Evolutionary conservation across 1,284 basidiomycete genomes (phyloP), one percentile per base, ranked within the genome.

Genomic region (Bjerkandera adusta): DNA sequence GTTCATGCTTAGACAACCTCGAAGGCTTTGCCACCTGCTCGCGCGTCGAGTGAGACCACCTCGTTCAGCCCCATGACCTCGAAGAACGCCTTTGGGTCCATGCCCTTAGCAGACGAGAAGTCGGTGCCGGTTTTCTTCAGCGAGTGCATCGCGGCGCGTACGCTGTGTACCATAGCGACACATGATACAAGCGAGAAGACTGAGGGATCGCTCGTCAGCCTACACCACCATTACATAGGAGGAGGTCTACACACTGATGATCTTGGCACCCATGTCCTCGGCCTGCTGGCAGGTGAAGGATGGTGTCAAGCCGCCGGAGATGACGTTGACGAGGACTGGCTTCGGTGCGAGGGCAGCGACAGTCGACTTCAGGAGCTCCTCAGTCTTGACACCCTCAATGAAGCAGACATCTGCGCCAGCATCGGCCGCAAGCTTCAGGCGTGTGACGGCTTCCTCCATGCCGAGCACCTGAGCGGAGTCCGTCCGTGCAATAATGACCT

Each of bases 361-460:
- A 1, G 86, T 86, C 2, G 68, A 68, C 54, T 75, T 70, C 22
- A 89, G 74, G 32, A 88, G 75, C 43, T 84, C 79, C 45, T 81
- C 75, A 7, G 77, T 84, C 63, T 78, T 78, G 34, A 89, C 85
- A 45, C 88, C 89, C 66, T 92, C 89, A 42, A 91, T 87, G 68
- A 92, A 92, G 63, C 85, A 89, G 20, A 89, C 86, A 58, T 91
- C 89, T 1, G 89, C 89, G 26, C 89, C 89, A 4, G 78, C 83
- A 47, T 81, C 81, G 1, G 83, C 77, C 3, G 89, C 88, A 24
- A 88, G 73, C 60, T 82, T 79, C 45, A 92, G 69, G 10, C 89
- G 77, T 15, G 59, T 66, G 45, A 89, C 55, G 0, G 88, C 89
- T 65, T 89, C 88, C n/a, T 90, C 85, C 79, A 89, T 85, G 22